phyloP scores from a whole-genome alignment of 805 yeast genomes.

The Zygosaccharomyces bailii region DNA sequence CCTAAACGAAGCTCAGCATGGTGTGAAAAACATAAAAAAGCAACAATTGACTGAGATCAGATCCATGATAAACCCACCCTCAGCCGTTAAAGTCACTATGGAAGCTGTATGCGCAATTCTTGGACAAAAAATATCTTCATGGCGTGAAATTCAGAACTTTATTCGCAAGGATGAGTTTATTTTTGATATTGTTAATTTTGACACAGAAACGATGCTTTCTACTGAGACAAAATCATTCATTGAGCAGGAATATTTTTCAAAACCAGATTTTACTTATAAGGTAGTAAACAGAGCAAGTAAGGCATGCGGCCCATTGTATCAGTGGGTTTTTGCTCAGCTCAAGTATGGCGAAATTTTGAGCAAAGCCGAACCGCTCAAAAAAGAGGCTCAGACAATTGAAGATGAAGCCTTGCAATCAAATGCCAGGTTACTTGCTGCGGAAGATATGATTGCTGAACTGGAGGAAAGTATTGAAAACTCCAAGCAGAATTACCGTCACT shows the following conservation, averaged over 20 bases:
- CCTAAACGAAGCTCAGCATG: conserved; percentile 74
- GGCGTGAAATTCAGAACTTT: conserved; percentile 83
- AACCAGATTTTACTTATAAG: conserved; percentile 64
- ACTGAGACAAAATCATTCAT: conserved; percentile 51
- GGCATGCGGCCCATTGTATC: conserved; percentile 88
- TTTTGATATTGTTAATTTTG: conserved; percentile 71
- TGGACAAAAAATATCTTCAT: conserved; percentile 60
- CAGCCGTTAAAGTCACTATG: conserved; percentile 74
- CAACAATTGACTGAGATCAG: conserved; percentile 87
- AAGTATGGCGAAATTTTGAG: conserved; percentile 68
- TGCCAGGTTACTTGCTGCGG: conserved; percentile 70
- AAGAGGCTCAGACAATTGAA: conserved; percentile 62
- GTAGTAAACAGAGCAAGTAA: conserved; percentile 84
- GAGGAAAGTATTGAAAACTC: conserved; percentile 64
- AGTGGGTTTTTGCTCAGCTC: conserved; percentile 91
- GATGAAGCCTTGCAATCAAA: conserved; percentile 55
- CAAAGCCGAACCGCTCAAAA: conserved; percentile 66
- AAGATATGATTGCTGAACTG: conserved; percentile 75
- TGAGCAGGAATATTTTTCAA: conserved; percentile 56
- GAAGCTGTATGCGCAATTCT: conserved; percentile 85
- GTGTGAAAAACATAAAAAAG: conserved; percentile 90
- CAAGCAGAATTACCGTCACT: conserved; percentile 62
- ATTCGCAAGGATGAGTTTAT: conserved; percentile 86
- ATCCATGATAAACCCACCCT: conserved; percentile 89
- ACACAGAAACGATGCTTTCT: conserved; percentile 57